Evolutionary conservation across 2,329 filamentous ascomycete genomes (phyloP).

Genomic region (Botrytis squamosa): DNA sequence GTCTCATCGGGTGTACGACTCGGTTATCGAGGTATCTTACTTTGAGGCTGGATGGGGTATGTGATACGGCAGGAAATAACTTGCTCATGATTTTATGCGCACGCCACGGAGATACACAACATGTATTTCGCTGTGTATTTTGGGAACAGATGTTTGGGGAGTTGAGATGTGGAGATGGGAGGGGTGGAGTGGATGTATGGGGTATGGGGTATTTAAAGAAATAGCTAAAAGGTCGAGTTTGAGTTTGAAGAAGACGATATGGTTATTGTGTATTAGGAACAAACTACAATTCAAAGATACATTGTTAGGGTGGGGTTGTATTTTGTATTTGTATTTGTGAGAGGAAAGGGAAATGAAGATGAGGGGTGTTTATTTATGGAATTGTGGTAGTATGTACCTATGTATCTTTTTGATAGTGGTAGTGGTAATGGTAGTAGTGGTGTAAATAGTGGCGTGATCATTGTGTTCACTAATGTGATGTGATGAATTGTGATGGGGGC

Average conservation of each 20-base stretch:
- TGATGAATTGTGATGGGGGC: too few relatives aligned
- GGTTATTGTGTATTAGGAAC: too few relatives aligned
- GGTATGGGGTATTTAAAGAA: background rate
- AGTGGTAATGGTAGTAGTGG: background rate
- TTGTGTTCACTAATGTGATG: background rate
- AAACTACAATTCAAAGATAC: too few relatives aligned
- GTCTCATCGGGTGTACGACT: constrained; percentile 1
- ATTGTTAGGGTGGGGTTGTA: background rate
- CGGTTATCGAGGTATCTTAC: background rate
- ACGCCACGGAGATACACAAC: background rate
- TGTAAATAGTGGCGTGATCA: background rate
- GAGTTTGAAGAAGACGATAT: too few relatives aligned
- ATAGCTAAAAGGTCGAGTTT: background rate
- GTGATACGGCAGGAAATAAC: background rate
- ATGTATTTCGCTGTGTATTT: background rate
- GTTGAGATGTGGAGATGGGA: background rate
- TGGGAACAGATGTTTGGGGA: background rate
- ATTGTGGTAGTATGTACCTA: background rate
- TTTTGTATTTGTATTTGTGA: background rate
- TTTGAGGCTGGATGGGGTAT: background rate
- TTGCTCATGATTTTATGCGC: background rate
- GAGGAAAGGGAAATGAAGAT: background rate
- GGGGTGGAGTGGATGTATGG: background rate
- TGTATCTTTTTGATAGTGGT: background rate
- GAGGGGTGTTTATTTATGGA: background rate